Percentiles rank a stretch among this genome's conserved stretches.
Evolutionary conservation across 768 basidiomycete species (phyloP).

Genomic region (Mrakia gelida): DNA sequence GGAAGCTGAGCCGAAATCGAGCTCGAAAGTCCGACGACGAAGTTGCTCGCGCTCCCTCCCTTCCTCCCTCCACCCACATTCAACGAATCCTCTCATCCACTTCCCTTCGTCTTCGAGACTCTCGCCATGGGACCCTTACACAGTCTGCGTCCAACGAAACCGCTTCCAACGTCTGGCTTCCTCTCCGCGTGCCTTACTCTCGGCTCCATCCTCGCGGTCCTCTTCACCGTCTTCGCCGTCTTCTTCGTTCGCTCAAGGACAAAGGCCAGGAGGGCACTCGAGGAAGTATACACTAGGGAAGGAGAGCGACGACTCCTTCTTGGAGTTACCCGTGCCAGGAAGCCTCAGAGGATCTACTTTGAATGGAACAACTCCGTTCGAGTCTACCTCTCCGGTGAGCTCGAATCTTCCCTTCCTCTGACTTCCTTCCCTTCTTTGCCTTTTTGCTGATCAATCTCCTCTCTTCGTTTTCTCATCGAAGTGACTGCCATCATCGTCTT

Average conservation of each 20-base stretch:
- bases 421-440: too few relatives aligned
- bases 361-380: conserved; percentile 18
- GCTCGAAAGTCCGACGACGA: neutral
- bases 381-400: conserved; percentile 4
- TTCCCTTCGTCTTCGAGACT: neutral
- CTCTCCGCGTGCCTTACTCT: conserved; percentile 24
- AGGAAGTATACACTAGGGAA: neutral
- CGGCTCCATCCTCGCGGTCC: conserved; percentile 3
- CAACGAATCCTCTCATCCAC: neutral
- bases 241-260: neutral
- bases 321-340: neutral
- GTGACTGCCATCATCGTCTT: conserved; percentile 13
- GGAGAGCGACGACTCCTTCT: neutral
- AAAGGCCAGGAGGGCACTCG: neutral
- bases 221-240: conserved; percentile 17
- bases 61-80: neutral
- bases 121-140: neutral
- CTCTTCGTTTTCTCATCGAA: neutral
- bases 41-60: neutral
- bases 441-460: too few relatives aligned
- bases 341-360: conserved; percentile 5
- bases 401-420: neutral
- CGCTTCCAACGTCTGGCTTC: conserved; percentile 20
- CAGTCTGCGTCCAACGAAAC: neutral
- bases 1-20: neutral